phyloP scores from a whole-genome alignment of 2,329 filamentous ascomycete genomes.

The Leptographium radiaticola region DNA sequence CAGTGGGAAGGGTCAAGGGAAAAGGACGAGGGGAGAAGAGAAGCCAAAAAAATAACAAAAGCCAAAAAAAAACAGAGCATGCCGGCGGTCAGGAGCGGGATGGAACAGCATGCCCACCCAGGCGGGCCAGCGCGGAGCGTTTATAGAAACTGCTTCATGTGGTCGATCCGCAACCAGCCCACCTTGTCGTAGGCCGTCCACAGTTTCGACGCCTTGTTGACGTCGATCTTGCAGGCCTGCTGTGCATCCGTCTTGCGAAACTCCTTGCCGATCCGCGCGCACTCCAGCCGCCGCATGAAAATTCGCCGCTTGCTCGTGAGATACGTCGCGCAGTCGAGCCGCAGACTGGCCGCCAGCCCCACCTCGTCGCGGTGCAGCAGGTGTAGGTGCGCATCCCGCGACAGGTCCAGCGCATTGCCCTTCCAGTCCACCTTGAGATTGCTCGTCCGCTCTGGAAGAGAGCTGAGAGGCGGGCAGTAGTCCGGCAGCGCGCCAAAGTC shows the following conservation, averaged over 20 bases:
- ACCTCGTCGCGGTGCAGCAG: constrained; percentile 71
- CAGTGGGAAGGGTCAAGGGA: not conserved
- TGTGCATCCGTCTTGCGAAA: constrained; percentile 94
- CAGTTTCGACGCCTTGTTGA: constrained; percentile 91
- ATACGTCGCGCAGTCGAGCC: constrained; percentile 78
- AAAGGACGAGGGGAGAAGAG: not conserved
- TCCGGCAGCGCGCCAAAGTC: constrained; percentile 62
- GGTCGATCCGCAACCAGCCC: constrained; percentile 57
- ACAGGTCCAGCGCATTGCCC: constrained; percentile 64
- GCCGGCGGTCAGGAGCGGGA: too few relatives aligned
- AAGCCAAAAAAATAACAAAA: not conserved
- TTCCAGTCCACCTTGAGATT: constrained; percentile 81
- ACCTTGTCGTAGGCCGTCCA: constrained; percentile 83
- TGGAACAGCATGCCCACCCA: not conserved
- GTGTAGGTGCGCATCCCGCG: constrained; percentile 53
- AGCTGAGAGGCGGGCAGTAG: constrained; percentile 55
- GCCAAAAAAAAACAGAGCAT: not conserved
- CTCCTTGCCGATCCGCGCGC: constrained; percentile 57
- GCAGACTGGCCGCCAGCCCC: constrained; percentile 60
- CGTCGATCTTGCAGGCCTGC: constrained; percentile 94
- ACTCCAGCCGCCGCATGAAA: constrained; percentile 63
- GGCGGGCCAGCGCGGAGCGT: too few relatives aligned
- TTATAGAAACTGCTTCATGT: constrained; percentile 20
- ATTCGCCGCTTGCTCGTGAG: constrained; percentile 88
- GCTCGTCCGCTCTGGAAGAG: constrained; percentile 53